Conservation (phyloP, 2,329 filamentous ascomycete species). For the Metarhizium brunneum region DNA sequence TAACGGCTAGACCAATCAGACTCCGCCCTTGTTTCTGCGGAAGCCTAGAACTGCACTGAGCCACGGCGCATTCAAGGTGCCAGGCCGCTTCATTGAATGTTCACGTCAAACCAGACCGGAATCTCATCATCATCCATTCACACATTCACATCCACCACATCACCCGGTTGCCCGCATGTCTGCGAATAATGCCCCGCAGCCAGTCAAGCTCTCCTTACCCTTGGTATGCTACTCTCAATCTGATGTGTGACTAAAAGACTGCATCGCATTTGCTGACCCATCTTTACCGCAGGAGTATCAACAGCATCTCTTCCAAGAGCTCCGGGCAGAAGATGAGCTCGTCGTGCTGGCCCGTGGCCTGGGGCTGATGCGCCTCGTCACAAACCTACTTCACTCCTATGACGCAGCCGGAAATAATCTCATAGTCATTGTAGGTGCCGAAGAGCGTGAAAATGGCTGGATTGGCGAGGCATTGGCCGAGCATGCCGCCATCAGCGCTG, state of each 20-base stretch:
- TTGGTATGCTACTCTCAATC: constrained; percentile 17
- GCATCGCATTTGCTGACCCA: neutral
- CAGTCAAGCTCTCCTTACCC: constrained; percentile 74
- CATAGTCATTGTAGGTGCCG: constrained; percentile 78
- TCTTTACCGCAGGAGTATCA: constrained; percentile 61
- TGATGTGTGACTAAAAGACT: neutral
- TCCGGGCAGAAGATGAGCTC: constrained; percentile 85
- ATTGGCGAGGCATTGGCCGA: constrained; percentile 93
- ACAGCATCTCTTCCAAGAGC: constrained; percentile 86
- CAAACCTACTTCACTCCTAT: constrained; percentile 94
- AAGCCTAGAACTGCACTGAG: neutral
- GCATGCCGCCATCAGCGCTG: constrained; percentile 82
- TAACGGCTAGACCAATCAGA: neutral
- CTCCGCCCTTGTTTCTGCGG: neutral
- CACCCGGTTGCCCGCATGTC: constrained; percentile 32
- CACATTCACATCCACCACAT: neutral
- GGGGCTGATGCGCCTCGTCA: constrained; percentile 82
- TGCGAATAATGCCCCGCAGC: constrained; percentile 47
- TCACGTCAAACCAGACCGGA: neutral
- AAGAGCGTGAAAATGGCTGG: constrained; percentile 92
- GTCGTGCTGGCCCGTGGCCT: constrained; percentile 86
- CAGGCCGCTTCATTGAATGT: neutral
- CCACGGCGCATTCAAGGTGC: neutral
- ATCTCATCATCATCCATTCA: neutral
- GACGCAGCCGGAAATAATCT: constrained; percentile 93